Evolutionary conservation across 2,329 filamentous ascomycete genomes (phyloP).

Genomic region (Cladosporium halotolerans): DNA sequence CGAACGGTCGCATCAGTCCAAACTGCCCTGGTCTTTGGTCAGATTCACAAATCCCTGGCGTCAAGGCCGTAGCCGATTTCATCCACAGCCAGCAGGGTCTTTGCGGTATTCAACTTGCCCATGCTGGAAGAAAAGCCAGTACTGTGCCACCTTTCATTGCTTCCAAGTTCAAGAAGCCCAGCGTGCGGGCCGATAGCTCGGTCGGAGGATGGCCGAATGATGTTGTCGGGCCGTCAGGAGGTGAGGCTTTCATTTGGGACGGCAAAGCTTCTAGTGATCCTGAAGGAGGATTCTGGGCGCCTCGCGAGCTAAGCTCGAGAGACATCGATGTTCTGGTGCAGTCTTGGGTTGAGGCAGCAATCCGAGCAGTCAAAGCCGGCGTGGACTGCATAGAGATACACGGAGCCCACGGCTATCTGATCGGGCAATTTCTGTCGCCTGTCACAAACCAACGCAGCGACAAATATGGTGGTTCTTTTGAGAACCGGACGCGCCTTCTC

Average conservation of each 20-base stretch:
- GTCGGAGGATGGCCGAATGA: constrained; percentile 49
- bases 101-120: constrained; percentile 71
- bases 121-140: constrained; percentile 62
- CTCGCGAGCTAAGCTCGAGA: constrained; percentile 43
- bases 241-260: constrained; percentile 37
- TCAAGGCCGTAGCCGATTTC: constrained; percentile 67
- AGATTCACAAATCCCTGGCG: constrained; percentile 69
- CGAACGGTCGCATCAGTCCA: constrained; percentile 76
- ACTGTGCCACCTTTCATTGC: constrained; percentile 57
- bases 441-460: constrained; percentile 62
- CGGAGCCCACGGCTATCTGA: constrained; percentile 70
- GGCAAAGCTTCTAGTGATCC: constrained; percentile 21
- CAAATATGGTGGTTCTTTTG: constrained; percentile 60
- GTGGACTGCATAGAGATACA: constrained; percentile 77
- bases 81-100: constrained; percentile 70
- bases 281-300: constrained; percentile 33
- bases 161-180: constrained; percentile 30
- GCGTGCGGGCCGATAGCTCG: constrained; percentile 46
- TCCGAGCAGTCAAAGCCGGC: constrained; percentile 51
- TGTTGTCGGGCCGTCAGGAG: constrained; percentile 49
- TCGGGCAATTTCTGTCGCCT: constrained; percentile 64
- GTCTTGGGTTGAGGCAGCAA: constrained; percentile 57
- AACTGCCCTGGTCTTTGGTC: constrained; percentile 75
- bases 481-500: constrained; percentile 62
- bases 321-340: constrained; percentile 60